phyloP scores from a whole-genome alignment of 2,329 filamentous ascomycete genomes.

The Alternaria arbusti region DNA sequence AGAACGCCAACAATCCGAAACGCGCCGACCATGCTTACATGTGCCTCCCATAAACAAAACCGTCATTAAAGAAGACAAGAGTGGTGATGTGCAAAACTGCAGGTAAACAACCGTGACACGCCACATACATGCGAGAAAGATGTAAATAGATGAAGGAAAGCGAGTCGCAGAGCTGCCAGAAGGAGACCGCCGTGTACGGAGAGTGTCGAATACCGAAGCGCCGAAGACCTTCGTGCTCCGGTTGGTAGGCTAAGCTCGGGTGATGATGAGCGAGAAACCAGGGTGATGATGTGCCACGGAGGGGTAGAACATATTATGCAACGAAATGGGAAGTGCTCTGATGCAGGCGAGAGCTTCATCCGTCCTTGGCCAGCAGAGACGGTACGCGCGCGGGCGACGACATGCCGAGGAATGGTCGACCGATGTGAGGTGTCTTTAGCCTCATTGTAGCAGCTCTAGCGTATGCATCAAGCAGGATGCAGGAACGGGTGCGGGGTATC shows the following conservation, averaged over 20 bases:
- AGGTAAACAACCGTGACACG: conserved; percentile 10
- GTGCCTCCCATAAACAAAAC: conserved; percentile 2
- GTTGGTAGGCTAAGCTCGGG: conserved; percentile 12
- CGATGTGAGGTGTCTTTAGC: conserved; percentile 5
- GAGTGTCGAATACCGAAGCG: not conserved
- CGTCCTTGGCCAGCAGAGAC: conserved; percentile 46
- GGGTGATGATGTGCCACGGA: conserved; percentile 17
- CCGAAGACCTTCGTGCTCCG: conserved; percentile 3
- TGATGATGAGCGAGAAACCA: conserved; percentile 20
- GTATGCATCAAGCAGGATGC: conserved; percentile 38
- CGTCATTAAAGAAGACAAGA: conserved; percentile 13
- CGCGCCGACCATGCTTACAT: conserved; percentile 14
- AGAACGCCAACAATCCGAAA: conserved; percentile 15
- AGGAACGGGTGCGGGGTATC: conserved; percentile 42
- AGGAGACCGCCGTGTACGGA: not conserved
- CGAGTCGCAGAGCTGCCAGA: not conserved
- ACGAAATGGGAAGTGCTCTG: conserved; percentile 32
- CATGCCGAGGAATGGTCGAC: conserved; percentile 4
- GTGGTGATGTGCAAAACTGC: conserved; percentile 17
- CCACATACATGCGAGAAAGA: conserved; percentile 4
- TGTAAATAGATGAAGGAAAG: not conserved
- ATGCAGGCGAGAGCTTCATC: conserved; percentile 31
- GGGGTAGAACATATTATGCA: conserved; percentile 38
- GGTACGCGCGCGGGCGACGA: conserved; percentile 13
- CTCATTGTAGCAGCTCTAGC: conserved; percentile 16